Base-by-base conservation (phyloP, 2,329 filamentous ascomycete species). In the Alternaria dauci region DNA sequence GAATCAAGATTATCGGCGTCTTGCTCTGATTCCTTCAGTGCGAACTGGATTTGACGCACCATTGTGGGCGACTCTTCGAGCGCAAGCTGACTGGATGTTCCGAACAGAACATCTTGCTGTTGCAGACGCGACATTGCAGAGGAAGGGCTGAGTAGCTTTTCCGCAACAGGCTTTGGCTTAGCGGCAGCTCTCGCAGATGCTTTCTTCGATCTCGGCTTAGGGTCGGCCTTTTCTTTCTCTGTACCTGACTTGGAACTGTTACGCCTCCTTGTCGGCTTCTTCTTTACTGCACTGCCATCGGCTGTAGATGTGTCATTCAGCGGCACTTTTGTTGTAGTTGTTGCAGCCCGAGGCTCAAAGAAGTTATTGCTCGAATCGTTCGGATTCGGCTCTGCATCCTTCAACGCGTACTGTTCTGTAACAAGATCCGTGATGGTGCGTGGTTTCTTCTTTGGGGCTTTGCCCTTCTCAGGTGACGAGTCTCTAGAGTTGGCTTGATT, bases 11-110 rank as follows among this genome's bases (percentile, higher is more conserved):
- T 20, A 2, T 61, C 28, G 4, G 52, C 58, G 43, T 77, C 70
- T 8, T 61, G 55, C 43, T 79, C 77, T 1, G 77, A 79, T 42
- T 78, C 71, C 11, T 64, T 67, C 11, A 79, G 63, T 1, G 77
- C 78, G 30, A 68, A 59, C 32, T 79, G 78, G 2, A 79, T 66
- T 20, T 79, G 62, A 18, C 77, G 73, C 14, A 80, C 65, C 26
- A 72, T 71, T 2, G 69, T 70, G 2, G 78, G 78, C 4, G 78
- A 79, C 46, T 78, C 76, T 30, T 79, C 76, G 1, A 73, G 67
- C 16, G 71, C 76, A 26, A 80, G 68, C 58, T 80, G 78, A 60
- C 78, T 80, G 2, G 78, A 79, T 14, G 78, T 80, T 16, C 78
- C 78, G 52, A 80, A 80, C 1, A 80, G 64, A 8, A 80, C 53